Conservation (phyloP, 306 rosid species). For the Chamaecrista fasciculata region DNA sequence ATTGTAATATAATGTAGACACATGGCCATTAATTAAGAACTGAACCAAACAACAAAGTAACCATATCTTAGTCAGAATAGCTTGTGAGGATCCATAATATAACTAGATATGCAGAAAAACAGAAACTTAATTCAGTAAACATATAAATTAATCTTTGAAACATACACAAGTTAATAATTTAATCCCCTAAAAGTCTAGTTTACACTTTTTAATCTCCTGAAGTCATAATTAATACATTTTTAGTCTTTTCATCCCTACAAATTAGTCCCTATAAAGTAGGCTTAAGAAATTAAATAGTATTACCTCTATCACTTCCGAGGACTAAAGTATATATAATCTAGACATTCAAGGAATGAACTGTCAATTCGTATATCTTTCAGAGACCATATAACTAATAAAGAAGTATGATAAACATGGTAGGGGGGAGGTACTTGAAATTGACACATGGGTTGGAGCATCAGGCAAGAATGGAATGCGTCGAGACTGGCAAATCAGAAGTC, state of each 20-base stretch:
- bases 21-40: constrained; percentile 11
- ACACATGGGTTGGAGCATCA: constrained; percentile 94
- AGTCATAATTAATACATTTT: no score
- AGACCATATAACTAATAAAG: constrained; percentile 15
- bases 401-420: constrained; percentile 43
- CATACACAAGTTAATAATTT: no score
- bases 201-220: no score
- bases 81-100: background rate
- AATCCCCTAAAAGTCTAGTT: no score
- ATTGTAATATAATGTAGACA: constrained; percentile 4
- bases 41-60: constrained; percentile 1
- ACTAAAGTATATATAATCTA: no score
- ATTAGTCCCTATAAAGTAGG: no score
- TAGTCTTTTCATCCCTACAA: no score
- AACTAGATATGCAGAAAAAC: background rate
- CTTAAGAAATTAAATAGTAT: no score
- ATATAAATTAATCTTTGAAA: no score
- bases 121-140: background rate
- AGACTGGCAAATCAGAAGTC: constrained; percentile 85
- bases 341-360: no score
- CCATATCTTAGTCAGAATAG: background rate
- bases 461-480: constrained; percentile 96
- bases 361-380: no score
- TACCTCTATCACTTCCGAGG: no score
- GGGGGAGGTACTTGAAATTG: constrained; percentile 91